Percentiles rank a stretch among this genome's conserved stretches.
phyloP scores from a whole-genome alignment of 495 filamentous ascomycete genomes.

The Amphirosellinia nigrospora region DNA sequence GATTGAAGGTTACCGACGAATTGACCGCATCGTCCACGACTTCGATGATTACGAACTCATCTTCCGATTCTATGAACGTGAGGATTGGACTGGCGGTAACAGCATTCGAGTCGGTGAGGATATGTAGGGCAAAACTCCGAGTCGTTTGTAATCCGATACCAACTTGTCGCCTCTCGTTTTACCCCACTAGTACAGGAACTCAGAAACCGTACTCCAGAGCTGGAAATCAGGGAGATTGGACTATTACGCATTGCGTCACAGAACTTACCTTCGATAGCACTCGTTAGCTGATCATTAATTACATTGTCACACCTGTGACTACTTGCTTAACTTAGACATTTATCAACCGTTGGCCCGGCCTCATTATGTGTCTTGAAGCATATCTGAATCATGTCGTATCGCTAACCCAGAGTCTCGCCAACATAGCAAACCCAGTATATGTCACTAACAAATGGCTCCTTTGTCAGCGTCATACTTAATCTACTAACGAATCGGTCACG shows the following conservation, averaged over 20 bases:
- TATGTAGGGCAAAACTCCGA: conserved; percentile 24
- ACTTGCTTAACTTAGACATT: conserved; percentile 2
- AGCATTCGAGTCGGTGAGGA: conserved; percentile 71
- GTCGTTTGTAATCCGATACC: conserved; percentile 20
- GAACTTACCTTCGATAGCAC: conserved; percentile 20
- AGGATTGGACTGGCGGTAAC: conserved; percentile 83
- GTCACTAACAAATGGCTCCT: background rate
- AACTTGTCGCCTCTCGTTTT: conserved; percentile 18
- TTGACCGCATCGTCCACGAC: conserved; percentile 96
- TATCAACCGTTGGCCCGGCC: background rate
- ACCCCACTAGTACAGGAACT: conserved; percentile 23
- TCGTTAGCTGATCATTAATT: conserved; percentile 23
- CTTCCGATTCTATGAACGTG: conserved; percentile 93
- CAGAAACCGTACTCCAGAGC: conserved; percentile 1
- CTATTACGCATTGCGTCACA: conserved; percentile 18
- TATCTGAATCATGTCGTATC: background rate
- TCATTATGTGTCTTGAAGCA: conserved; percentile 16
- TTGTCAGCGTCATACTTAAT: background rate
- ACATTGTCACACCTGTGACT: conserved; percentile 14
- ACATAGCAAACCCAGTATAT: background rate
- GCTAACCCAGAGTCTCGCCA: background rate
- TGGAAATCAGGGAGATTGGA: conserved; percentile 13
- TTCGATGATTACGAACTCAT: conserved; percentile 97
- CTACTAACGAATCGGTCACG: background rate
- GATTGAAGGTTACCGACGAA: conserved; percentile 84